Conservation (phyloP, 2,329 filamentous ascomycete genomes). For the Colletotrichum chrysophilum region DNA sequence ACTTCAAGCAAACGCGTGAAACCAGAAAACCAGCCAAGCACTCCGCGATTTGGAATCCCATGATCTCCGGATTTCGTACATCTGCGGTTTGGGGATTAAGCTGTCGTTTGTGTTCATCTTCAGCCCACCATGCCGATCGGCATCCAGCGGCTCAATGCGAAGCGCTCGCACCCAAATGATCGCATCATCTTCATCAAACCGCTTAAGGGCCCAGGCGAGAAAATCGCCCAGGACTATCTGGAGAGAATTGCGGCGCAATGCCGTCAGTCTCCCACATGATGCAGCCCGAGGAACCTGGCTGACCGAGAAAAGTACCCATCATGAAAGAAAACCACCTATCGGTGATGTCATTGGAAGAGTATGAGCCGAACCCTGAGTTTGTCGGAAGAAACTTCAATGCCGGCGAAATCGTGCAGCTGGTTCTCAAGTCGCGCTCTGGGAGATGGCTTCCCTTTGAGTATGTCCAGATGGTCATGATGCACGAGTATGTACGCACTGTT, state of each 20-base stretch:
- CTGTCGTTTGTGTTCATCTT: background rate
- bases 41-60: background rate
- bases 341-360: constrained; percentile 79
- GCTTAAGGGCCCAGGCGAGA: constrained; percentile 67
- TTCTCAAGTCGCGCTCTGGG: constrained; percentile 70
- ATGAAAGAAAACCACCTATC: constrained; percentile 71
- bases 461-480: constrained; percentile 96
- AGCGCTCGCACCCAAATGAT: constrained; percentile 74
- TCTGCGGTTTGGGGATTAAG: rapidly evolving
- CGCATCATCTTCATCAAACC: constrained; percentile 88
- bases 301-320: constrained; percentile 59
- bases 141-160: constrained; percentile 80
- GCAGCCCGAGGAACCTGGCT: background rate
- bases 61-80: background rate
- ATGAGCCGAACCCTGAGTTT: constrained; percentile 81
- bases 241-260: constrained; percentile 84
- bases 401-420: constrained; percentile 85
- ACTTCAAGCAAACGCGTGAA: background rate
- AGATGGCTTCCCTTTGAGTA: constrained; percentile 83
- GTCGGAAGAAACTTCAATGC: constrained; percentile 90
- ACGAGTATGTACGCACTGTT: constrained; percentile 57
- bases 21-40: background rate
- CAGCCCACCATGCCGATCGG: constrained; percentile 73
- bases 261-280: constrained; percentile 42
- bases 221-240: constrained; percentile 71